phyloP scores from a whole-genome alignment of 2,329 filamentous ascomycete species.

The Fusarium pseudograminearum region DNA sequence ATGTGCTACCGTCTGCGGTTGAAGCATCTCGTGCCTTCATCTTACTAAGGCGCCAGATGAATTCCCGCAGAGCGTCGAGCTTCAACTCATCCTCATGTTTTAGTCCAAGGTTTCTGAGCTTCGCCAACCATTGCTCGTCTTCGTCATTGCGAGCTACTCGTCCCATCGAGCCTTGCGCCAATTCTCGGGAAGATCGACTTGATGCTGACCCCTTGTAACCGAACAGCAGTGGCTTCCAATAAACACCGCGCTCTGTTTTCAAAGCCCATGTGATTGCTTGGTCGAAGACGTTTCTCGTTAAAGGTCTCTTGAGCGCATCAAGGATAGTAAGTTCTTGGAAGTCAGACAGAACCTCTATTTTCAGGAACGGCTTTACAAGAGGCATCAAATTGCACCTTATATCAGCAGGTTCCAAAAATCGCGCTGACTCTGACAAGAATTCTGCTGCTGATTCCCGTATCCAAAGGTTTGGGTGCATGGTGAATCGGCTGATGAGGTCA shows the following conservation, averaged over 20 bases:
- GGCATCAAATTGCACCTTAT: constrained; percentile 85
- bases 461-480: constrained; percentile 95
- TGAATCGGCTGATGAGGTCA: constrained; percentile 84
- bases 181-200: constrained; percentile 67
- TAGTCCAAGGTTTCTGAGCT: constrained; percentile 87
- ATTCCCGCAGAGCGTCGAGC: constrained; percentile 85
- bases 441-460: constrained; percentile 90
- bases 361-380: constrained; percentile 84
- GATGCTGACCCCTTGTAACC: constrained; percentile 67
- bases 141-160: constrained; percentile 84
- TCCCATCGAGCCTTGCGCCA: constrained; percentile 67
- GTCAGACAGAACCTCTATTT: constrained; percentile 72
- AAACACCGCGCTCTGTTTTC: constrained; percentile 82
- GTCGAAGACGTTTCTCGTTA: constrained; percentile 85
- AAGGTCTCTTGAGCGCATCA: constrained; percentile 83
- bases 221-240: constrained; percentile 83
- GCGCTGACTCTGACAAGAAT: constrained; percentile 82
- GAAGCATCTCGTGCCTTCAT: constrained; percentile 70
- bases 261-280: constrained; percentile 87
- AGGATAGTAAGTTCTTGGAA: constrained; percentile 81
- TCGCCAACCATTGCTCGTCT: constrained; percentile 92
- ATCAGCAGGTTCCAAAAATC: constrained; percentile 82
- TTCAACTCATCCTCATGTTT: constrained; percentile 88
- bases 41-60: constrained; percentile 87
- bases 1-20: constrained; percentile 51